These are phyloP conservation scores for Falciphora oryzae DNA, from an alignment of 2,329 filamentous ascomycete genomes.

Conservation along the genomic window DNA sequence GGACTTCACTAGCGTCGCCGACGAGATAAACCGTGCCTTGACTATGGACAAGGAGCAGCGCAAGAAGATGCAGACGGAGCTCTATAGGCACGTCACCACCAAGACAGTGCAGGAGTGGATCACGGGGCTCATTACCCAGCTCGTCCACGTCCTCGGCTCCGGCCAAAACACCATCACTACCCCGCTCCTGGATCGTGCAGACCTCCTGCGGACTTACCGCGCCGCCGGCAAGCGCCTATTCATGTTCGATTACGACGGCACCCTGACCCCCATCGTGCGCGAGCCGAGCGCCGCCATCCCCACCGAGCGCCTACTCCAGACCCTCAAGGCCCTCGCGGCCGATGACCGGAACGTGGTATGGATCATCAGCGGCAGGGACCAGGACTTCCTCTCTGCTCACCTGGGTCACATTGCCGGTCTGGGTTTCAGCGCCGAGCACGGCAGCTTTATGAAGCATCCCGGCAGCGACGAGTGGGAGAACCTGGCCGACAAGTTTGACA, in stretches of 20 bases:
- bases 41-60: conserved; percentile 66
- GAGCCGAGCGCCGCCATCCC: conserved; percentile 87
- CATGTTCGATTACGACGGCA: conserved; percentile 99
- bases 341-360: conserved; percentile 87
- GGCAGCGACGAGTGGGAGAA: conserved; percentile 78
- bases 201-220: conserved; percentile 68
- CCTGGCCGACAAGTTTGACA: conserved; percentile 77
- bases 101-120: conserved; percentile 88
- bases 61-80: conserved; percentile 60
- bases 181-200: conserved; percentile 70
- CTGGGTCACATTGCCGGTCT: conserved; percentile 85
- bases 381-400: conserved; percentile 83
- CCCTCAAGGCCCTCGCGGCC: conserved; percentile 70
- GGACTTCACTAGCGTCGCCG: conserved; percentile 79
- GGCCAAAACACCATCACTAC: conserved; percentile 72
- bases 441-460: conserved; percentile 87
- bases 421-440: conserved; percentile 95
- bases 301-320: conserved; percentile 74
- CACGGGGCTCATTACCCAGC: conserved; percentile 67
- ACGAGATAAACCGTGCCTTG: conserved; percentile 75
- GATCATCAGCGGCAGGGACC: conserved; percentile 95
- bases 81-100: conserved; percentile 78
- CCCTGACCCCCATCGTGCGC: conserved; percentile 88
- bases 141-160: conserved; percentile 74
- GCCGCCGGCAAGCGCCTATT: conserved; percentile 75